Evolutionary conservation across 2,329 filamentous ascomycete genomes (phyloP).

Genomic region (Cordyceps militaris): DNA sequence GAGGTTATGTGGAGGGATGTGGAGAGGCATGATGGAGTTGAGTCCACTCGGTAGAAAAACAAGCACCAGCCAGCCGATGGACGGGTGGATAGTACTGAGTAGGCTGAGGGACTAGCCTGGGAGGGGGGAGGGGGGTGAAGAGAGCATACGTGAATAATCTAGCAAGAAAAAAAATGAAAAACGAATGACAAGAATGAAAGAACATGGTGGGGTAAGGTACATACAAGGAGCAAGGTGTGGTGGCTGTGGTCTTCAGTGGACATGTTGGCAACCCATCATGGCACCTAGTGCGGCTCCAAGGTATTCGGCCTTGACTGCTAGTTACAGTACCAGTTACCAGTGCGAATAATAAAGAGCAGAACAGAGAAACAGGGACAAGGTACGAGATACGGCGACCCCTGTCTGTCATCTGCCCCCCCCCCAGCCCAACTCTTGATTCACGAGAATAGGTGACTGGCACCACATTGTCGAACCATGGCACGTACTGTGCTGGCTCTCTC

Average conservation of each 20-base stretch:
- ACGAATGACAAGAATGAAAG: no score
- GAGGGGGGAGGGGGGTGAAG: background rate
- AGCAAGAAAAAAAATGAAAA: background rate
- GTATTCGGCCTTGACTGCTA: no score
- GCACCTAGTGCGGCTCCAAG: background rate
- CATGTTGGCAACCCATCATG: background rate
- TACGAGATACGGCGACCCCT: no score
- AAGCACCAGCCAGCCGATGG: constrained; percentile 12
- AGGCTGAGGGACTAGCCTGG: background rate
- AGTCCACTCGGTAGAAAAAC: background rate
- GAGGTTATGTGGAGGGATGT: background rate
- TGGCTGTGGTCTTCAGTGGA: background rate
- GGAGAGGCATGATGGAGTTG: background rate
- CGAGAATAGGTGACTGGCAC: no score
- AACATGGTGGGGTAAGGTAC: background rate
- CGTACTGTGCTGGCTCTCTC: no score
- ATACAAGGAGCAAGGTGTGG: background rate
- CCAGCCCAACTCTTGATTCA: no score
- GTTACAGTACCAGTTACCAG: no score
- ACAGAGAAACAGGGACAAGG: no score
- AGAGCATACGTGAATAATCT: background rate
- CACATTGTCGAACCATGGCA: no score
- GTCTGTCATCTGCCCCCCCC: no score
- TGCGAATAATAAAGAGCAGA: no score
- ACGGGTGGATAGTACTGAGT: background rate